Percentiles rank a stretch among this genome's conserved stretches.
These are phyloP conservation scores for Colletotrichum karsti DNA, from an alignment of 2,329 filamentous ascomycete species.

Conservation along the genomic window DNA sequence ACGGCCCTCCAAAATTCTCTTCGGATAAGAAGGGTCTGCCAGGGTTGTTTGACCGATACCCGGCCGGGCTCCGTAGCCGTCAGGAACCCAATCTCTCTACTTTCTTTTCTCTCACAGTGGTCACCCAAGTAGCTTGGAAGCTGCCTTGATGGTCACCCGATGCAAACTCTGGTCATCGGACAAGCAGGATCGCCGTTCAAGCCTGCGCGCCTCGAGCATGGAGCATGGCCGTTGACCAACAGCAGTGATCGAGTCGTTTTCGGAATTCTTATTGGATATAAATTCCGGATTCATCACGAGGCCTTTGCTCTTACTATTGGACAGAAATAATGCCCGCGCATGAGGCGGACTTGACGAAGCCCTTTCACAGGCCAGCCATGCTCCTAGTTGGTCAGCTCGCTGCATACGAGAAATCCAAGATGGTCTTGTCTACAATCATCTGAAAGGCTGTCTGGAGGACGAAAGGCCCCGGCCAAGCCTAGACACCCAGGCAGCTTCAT, in stretches of 20 bases:
- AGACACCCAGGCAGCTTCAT: background rate
- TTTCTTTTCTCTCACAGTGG: background rate
- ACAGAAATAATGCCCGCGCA: slow-evolving; percentile 43
- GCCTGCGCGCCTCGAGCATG: background rate
- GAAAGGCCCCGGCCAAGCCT: slow-evolving; percentile 4
- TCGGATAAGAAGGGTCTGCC: background rate
- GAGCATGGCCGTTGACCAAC: slow-evolving; percentile 37
- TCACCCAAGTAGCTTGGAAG: background rate
- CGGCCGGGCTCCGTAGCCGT: background rate
- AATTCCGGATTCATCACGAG: slow-evolving; percentile 42
- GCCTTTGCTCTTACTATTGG: slow-evolving; percentile 44
- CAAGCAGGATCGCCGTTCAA: background rate
- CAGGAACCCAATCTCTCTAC: background rate
- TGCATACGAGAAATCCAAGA: slow-evolving; percentile 31
- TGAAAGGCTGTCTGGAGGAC: background rate
- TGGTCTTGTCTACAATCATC: background rate
- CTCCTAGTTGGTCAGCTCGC: slow-evolving; percentile 54
- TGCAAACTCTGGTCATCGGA: background rate
- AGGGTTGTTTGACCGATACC: slow-evolving; percentile 6
- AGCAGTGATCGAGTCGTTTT: slow-evolving; percentile 32
- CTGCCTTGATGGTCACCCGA: slow-evolving; percentile 1
- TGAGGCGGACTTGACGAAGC: slow-evolving; percentile 49
- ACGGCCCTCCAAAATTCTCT: slow-evolving; percentile 3
- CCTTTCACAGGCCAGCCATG: slow-evolving; percentile 45
- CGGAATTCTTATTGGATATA: slow-evolving; percentile 44